phyloP scores from a whole-genome alignment of 352 stramenopile genomes.

The Phytophthora cryptogea region DNA sequence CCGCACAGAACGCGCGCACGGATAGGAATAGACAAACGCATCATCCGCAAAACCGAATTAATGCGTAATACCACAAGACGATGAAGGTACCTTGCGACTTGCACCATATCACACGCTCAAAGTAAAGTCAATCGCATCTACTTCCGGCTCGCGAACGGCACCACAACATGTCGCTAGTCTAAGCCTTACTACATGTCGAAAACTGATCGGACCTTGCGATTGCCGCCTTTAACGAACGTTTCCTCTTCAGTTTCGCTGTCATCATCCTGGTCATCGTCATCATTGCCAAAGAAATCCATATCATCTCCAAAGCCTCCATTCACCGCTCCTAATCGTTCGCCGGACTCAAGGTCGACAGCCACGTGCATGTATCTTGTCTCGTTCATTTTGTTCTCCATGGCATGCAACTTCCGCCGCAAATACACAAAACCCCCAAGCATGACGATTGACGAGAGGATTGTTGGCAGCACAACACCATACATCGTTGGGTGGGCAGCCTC shows the following conservation, averaged over 20 bases:
- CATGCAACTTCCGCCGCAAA: conserved; percentile 35
- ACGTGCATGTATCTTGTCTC: conserved; percentile 54
- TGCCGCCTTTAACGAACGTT: conserved; percentile 12
- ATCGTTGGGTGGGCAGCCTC: conserved; percentile 35
- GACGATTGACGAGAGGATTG: conserved; percentile 27
- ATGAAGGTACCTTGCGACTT: not conserved
- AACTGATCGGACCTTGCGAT: conserved; percentile 41
- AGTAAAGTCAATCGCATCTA: conserved; percentile 10
- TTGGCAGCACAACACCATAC: conserved; percentile 46
- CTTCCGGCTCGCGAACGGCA: conserved; percentile 4
- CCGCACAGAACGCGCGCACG: conserved; percentile 12
- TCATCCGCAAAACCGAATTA: conserved; percentile 4
- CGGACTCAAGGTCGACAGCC: conserved; percentile 49
- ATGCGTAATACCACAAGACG: conserved; percentile 16
- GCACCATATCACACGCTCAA: conserved; percentile 5
- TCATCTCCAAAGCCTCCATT: conserved; percentile 36
- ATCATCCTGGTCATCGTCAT: conserved; percentile 39
- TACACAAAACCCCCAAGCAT: conserved; percentile 39
- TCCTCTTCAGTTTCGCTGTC: conserved; percentile 28
- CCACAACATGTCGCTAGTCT: conserved; percentile 10
- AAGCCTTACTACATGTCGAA: conserved; percentile 36
- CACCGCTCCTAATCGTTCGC: conserved; percentile 28
- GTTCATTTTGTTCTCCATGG: conserved; percentile 55
- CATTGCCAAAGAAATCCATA: conserved; percentile 42
- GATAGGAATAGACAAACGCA: conserved; percentile 14